phyloP scores from a whole-genome alignment of 768 basidiomycete genomes.

The Mycena galopus region DNA sequence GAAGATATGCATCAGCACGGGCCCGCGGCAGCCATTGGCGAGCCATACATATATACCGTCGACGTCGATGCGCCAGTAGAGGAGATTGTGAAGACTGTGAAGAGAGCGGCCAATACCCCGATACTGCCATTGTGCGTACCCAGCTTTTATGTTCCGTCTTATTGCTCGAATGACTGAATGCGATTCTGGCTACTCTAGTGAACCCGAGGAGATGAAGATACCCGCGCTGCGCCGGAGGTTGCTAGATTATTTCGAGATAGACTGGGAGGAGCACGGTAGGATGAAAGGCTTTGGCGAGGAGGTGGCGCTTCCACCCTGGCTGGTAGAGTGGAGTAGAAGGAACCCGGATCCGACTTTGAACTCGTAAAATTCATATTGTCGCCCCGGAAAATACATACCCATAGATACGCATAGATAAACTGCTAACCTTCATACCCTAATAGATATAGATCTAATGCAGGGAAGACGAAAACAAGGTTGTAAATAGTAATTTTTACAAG shows the following conservation, averaged over 20 bases:
- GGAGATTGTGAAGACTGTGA: conserved; percentile 10
- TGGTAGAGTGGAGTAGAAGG: conserved; percentile 13
- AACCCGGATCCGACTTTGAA: conserved; percentile 20
- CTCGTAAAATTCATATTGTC: neutral
- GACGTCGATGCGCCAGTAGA: conserved; percentile 10
- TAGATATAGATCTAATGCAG: neutral
- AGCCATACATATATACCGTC: conserved; percentile 26
- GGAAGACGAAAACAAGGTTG: no score
- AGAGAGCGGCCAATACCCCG: conserved; percentile 20
- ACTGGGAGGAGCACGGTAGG: conserved; percentile 20
- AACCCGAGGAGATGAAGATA: conserved; percentile 21
- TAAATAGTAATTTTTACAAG: no score
- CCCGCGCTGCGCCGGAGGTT: conserved; percentile 2
- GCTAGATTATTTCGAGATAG: conserved; percentile 30
- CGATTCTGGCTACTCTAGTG: conserved; percentile 2
- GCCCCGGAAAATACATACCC: neutral
- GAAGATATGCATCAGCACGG: conserved; percentile 29
- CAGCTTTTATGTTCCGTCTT: neutral
- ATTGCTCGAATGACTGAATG: neutral
- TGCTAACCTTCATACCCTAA: neutral
- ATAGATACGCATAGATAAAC: no score
- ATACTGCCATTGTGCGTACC: conserved; percentile 24
- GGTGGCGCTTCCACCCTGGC: neutral
- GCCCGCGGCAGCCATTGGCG: conserved; percentile 27
- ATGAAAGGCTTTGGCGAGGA: neutral